Evolutionary conservation across 768 basidiomycete genomes (phyloP).

Genomic region (Gloeophyllum trabeum): DNA sequence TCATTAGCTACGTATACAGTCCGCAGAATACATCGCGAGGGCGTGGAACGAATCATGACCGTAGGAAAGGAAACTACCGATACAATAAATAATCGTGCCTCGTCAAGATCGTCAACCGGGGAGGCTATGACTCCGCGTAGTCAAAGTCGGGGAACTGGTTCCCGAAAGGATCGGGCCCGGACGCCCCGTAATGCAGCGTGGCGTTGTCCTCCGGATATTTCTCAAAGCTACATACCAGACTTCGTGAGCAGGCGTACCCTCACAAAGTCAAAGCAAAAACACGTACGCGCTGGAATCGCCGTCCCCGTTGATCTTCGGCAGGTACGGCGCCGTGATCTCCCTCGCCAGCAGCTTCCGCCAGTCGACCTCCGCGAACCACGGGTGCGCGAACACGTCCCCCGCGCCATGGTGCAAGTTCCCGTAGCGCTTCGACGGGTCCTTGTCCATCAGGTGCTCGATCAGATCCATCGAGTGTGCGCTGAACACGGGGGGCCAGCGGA

Average conservation of each 20-base stretch:
- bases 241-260: neutral
- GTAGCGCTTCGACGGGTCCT: slow-evolving; percentile 78
- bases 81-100: neutral
- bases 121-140: slow-evolving; percentile 21
- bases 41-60: no score
- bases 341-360: slow-evolving; percentile 73
- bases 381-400: slow-evolving; percentile 85
- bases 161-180: slow-evolving; percentile 51
- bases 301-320: slow-evolving; percentile 85
- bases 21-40: no score
- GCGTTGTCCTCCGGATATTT: slow-evolving; percentile 69
- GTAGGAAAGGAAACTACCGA: neutral
- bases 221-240: slow-evolving; percentile 44
- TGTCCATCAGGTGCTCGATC: slow-evolving; percentile 83
- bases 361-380: slow-evolving; percentile 91
- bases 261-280: slow-evolving; percentile 1
- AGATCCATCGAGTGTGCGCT: slow-evolving; percentile 75
- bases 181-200: slow-evolving; percentile 44
- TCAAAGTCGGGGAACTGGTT: slow-evolving; percentile 70
- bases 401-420: slow-evolving; percentile 86
- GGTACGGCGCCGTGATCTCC: slow-evolving; percentile 91
- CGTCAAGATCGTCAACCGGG: neutral
- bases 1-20: no score
- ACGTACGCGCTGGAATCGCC: slow-evolving; percentile 93
- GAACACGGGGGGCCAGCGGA: slow-evolving; percentile 72